These are phyloP conservation scores for Wickerhamomyces mucosus DNA, from an alignment of 805 yeast genomes.

Conservation along the genomic window DNA sequence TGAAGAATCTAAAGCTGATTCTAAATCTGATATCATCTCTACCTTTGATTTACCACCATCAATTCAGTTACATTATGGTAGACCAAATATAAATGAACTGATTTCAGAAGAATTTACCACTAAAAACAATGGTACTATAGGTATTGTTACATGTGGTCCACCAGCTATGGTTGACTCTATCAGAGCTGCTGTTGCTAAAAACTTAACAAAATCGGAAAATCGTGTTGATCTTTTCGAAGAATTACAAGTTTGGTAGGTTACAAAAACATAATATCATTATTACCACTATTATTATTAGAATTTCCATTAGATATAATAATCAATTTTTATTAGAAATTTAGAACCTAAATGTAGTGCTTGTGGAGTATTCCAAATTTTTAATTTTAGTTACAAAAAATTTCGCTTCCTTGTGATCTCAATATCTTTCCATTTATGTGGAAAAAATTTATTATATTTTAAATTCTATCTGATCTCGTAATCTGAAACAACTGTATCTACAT, in stretches of 20 bases:
- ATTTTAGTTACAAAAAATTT: no score
- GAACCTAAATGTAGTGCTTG: no score
- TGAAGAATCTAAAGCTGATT: background rate
- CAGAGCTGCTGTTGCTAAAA: slow-evolving; percentile 33
- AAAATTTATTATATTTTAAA: no score
- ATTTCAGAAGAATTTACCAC: slow-evolving; percentile 26
- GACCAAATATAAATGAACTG: slow-evolving; percentile 37
- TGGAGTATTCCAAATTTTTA: no score
- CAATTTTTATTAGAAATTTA: no score
- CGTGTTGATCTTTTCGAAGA: slow-evolving; percentile 69
- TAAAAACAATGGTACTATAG: slow-evolving; percentile 32
- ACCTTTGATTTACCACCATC: slow-evolving; percentile 1
- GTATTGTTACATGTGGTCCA: slow-evolving; percentile 57
- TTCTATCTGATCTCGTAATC: no score
- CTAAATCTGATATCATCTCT: background rate
- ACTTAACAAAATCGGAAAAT: slow-evolving; percentile 30
- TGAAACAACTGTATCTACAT: no score
- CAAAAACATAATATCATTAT: no score
- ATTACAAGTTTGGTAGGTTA: slow-evolving; percentile 63
- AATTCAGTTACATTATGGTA: slow-evolving; percentile 27
- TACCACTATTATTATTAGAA: no score
- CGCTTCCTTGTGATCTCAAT: no score
- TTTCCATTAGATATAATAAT: no score
- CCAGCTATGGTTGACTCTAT: slow-evolving; percentile 46
- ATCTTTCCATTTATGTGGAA: no score